Evolutionary conservation across 192 early-diverging fungal species (phyloP).

Genomic region (Backusella morwellensis): DNA sequence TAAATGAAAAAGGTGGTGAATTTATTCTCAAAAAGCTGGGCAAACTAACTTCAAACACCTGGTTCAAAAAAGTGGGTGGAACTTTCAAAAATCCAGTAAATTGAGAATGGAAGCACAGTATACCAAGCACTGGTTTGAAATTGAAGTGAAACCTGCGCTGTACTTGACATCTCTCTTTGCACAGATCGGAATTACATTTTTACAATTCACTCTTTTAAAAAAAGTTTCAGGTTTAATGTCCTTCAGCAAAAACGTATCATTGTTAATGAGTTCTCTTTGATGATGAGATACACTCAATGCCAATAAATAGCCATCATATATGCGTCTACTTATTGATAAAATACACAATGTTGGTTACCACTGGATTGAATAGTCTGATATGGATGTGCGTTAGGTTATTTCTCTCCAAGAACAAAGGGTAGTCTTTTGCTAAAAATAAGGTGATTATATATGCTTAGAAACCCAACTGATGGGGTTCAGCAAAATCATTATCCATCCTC

Average conservation of each 20-base stretch:
- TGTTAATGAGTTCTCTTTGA: not conserved
- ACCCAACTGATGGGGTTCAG: slow-evolving; percentile 1
- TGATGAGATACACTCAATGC: not conserved
- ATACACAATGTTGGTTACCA: too few species aligned
- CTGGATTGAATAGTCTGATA: not conserved
- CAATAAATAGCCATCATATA: not conserved
- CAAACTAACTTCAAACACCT: too few species aligned
- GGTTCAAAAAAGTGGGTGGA: too few species aligned
- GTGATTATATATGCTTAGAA: not conserved
- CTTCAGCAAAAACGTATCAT: not conserved
- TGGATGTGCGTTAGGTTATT: not conserved
- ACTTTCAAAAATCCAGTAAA: too few species aligned
- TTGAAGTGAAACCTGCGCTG: not conserved
- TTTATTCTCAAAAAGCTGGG: too few species aligned
- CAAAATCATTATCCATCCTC: not conserved
- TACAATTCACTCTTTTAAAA: not conserved
- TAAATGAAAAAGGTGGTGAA: too few species aligned
- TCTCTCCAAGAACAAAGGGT: not conserved
- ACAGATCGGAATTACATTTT: not conserved
- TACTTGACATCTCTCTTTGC: not conserved
- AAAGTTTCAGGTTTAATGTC: slow-evolving; percentile 2
- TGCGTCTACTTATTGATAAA: not conserved
- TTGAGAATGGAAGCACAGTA: too few species aligned
- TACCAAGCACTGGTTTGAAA: not conserved
- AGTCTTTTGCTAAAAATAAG: not conserved